Base-by-base conservation (phyloP, 768 basidiomycete genomes). In the Dentipellis fragilis region DNA sequence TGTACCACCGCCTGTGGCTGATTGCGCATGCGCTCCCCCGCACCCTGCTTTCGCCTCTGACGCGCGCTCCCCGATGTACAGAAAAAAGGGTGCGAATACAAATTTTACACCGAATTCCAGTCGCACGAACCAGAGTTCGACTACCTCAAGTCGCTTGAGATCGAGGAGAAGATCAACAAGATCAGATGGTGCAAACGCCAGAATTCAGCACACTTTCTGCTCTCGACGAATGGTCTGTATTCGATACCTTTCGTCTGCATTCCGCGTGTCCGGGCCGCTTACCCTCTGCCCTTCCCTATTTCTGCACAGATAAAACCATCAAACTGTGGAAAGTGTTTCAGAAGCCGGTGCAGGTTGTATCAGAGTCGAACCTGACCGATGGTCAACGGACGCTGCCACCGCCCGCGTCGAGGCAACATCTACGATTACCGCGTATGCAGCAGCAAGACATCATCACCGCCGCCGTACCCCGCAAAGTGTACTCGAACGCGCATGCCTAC, bases 91-190 rank as follows among this genome's bases (percentile, higher is more conserved):
- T 99, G 96, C 76, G 96, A 99, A 75, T 99, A 99, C 84, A 98
- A 97, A 72, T 99, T 99, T 73, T 98, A 98, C 72, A 99, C 96
- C 52, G 96, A 99, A 73, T 96, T 98, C 69, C 96, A 99, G 78
- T 94, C 92, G 48, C 96, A 99, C 70, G 96, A 99, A 71, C 96
- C 96, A 54, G 96, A 99, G 71, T 99, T 99, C 71, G 96, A 99
- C 76, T 99, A 99, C 72, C 85, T 99, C 67, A 99, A 99, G 79
- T 96, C 93, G 21, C 78, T 99, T 63, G 96, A 99, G 80, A 99
- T 99, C 72, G 96, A 99, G 74, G 96, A 99, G 81, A 99, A 99
- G 87, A 99, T 99, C 79, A 99, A 99, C 79, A 91, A 96, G 83
- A 99, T 99, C 82, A 92, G 93, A 71, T 99, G 96, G 96, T 97